Evolutionary conservation across 805 yeast genomes (phyloP).

Genomic region (Jamesozyma hellenica): DNA sequence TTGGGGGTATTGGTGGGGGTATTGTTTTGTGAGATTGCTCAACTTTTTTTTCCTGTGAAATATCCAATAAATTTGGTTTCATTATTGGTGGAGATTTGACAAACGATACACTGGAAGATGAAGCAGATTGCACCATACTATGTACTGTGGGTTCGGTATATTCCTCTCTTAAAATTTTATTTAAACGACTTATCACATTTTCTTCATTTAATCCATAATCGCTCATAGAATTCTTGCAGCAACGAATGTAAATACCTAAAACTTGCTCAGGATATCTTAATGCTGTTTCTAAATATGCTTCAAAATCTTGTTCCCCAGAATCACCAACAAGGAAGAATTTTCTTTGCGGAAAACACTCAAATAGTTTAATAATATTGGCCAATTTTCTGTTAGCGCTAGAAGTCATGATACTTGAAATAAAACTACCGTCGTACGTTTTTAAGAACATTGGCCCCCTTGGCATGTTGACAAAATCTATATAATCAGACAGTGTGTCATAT

Average conservation of each 20-base stretch:
- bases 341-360: constrained; percentile 65
- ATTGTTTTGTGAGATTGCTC: too few relatives aligned
- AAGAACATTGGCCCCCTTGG: constrained; percentile 81
- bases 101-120: too few relatives aligned
- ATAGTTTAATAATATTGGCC: constrained; percentile 48
- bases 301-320: constrained; percentile 90
- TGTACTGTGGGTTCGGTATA: constrained; percentile 3
- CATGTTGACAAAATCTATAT: constrained; percentile 31
- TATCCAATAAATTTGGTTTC: too few relatives aligned
- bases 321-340: constrained; percentile 85
- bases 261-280: constrained; percentile 51
- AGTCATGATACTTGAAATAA: constrained; percentile 73
- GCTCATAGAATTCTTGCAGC: constrained; percentile 62
- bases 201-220: constrained; percentile 33
- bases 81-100: too few relatives aligned
- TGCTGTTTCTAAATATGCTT: constrained; percentile 74
- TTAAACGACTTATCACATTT: constrained; percentile 25
- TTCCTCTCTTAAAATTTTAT: constrained; percentile 13
- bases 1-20: constrained; percentile 18
- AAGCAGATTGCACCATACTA: too few relatives aligned
- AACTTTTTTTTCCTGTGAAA: too few relatives aligned
- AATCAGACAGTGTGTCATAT: constrained; percentile 38
- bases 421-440: constrained; percentile 75
- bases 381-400: constrained; percentile 78
- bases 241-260: constrained; percentile 68